Evolutionary conservation across 352 stramenopile species (phyloP).

Genomic region (Phytophthora hibernalis): DNA sequence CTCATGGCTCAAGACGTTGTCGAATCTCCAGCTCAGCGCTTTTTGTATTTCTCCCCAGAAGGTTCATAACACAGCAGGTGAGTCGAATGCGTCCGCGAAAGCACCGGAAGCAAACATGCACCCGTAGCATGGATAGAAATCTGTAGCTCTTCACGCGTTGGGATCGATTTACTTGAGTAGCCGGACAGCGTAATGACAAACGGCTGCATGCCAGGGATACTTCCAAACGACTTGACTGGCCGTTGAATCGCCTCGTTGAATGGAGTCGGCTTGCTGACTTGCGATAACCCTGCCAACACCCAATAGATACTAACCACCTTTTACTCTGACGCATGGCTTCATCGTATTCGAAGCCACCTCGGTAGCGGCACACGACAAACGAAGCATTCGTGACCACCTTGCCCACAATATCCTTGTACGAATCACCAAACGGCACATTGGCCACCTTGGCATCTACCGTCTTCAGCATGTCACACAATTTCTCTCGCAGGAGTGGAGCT

Average conservation of each 20-base stretch:
- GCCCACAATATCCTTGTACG: constrained; percentile 77
- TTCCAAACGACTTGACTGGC: constrained; percentile 69
- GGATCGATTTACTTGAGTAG: constrained; percentile 77
- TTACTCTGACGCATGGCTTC: constrained; percentile 76
- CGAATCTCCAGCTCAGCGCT: constrained; percentile 79
- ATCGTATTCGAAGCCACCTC: constrained; percentile 83
- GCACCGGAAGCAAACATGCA: constrained; percentile 84
- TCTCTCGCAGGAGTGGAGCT: constrained; percentile 62
- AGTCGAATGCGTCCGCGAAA: constrained; percentile 84
- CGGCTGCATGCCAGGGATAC: constrained; percentile 77
- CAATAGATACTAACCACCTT: constrained; percentile 83
- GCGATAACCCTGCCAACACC: constrained; percentile 63
- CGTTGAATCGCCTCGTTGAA: constrained; percentile 65
- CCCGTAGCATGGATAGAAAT: constrained; percentile 84
- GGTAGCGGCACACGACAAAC: constrained; percentile 84
- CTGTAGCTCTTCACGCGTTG: constrained; percentile 84
- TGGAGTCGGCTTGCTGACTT: constrained; percentile 37
- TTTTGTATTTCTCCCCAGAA: constrained; percentile 89
- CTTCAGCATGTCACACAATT: constrained; percentile 73
- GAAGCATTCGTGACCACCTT: constrained; percentile 84
- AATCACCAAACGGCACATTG: constrained; percentile 73
- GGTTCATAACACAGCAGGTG: constrained; percentile 83
- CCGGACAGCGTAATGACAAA: constrained; percentile 88
- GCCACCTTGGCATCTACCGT: constrained; percentile 79
- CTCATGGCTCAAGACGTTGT: constrained; percentile 84